Percentiles rank a stretch among this genome's conserved stretches.
Evolutionary conservation across 1,139 yeast genomes (phyloP).

Genomic region (Debaryomyces fabryi): DNA sequence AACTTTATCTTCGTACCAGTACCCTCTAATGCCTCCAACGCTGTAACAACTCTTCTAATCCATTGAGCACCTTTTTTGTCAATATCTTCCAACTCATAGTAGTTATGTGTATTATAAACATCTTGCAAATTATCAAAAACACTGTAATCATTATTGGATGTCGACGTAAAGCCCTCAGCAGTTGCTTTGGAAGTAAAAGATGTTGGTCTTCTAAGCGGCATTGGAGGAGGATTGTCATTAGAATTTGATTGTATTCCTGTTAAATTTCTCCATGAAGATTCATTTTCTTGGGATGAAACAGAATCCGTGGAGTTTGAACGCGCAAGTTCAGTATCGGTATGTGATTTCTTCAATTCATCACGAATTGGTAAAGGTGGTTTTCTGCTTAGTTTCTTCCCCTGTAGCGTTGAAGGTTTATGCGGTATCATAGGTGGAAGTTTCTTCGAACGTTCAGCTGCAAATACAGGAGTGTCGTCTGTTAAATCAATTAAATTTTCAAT

Average conservation of each 20-base stretch:
- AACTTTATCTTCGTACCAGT: conserved; percentile 37
- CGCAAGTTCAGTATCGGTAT: conserved; percentile 10
- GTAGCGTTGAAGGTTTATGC: conserved; percentile 37
- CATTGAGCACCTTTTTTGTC: conserved; percentile 54
- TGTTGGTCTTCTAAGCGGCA: conserved; percentile 10
- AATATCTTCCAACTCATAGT: conserved; percentile 39
- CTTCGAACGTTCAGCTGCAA: conserved; percentile 16
- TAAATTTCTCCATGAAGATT: conserved; percentile 2
- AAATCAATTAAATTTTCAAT: conserved; percentile 40
- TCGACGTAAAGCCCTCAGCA: conserved; percentile 2
- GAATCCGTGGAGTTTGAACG: not conserved
- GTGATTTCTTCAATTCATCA: conserved; percentile 8
- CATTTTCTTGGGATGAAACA: not conserved
- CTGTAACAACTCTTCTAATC: conserved; percentile 45
- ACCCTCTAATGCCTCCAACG: conserved; percentile 42
- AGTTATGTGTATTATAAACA: conserved; percentile 30
- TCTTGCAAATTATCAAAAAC: conserved; percentile 23
- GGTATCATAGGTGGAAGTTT: conserved; percentile 45
- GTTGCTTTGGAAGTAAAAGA: not conserved
- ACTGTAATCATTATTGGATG: not conserved
- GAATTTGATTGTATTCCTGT: not conserved
- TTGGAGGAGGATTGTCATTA: conserved; percentile 3
- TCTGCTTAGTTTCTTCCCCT: conserved; percentile 25
- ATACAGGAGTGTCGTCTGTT: conserved; percentile 22
- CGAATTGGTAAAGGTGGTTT: conserved; percentile 28